Evolutionary conservation across 768 basidiomycete genomes (phyloP), one percentile per base, ranked within the genome.

Genomic region (Amylocystis lapponica): DNA sequence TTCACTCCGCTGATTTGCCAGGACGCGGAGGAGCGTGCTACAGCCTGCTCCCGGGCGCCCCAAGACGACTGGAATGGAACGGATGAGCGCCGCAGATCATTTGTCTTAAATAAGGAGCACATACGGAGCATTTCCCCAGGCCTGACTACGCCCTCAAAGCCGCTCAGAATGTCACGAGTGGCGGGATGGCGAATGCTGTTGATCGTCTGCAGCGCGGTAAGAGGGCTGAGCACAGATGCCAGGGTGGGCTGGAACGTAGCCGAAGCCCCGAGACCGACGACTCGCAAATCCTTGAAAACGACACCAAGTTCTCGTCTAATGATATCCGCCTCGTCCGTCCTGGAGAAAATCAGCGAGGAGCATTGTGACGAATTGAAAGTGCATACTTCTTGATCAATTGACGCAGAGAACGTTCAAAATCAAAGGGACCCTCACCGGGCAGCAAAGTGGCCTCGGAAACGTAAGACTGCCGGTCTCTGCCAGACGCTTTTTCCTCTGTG

Each of bases 41-140:
- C 91, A 94, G 2, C 92, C 91, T 0, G 87, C 80, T 13, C 86
- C 86, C 0, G 91, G 91, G 22, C 88, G 74, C 21, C 91, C 91
- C 20, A 93, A 74, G 12, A 92, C 90, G 13, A 94, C 85, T 86
- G 52, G 4, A 43, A 16, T 3, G 13, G 21, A 26, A 25, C 25
- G 13, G 21, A 1, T 17, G 39, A 27, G 16, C 16, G 23, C 27
- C 20, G 9, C 9, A 29, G 16, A 19, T 43, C 36, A 35, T 23
- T 34, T 13, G 5, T 41, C n/a, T n/a, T n/a, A n/a, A n/a, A n/a
- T n/a, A n/a, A n/a, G 37, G 27, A 27, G 38, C 13, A 76, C 84
- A 50, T 54, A 81, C 88, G 68, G 4, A 80, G 70, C 81, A 83
- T 83, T 49, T 83, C 79, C 23, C 82, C 81, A 0, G 80, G 79